These are phyloP conservation scores for Canavalia gladiata DNA, from an alignment of 306 rosid genomes.

Conservation along the genomic window DNA sequence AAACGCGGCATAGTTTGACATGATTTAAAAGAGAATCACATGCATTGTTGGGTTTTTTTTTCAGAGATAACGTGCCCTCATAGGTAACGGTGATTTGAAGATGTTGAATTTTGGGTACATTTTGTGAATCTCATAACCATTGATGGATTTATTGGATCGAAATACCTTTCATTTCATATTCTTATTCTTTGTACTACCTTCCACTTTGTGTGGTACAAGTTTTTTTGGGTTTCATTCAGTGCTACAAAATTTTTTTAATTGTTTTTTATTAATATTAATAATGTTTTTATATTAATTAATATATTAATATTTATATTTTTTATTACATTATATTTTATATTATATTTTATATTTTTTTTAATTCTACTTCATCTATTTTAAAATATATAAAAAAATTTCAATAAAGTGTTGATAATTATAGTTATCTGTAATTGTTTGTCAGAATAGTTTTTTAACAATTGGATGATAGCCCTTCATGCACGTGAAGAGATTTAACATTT, in stretches of 20 bases:
- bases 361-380: no score
- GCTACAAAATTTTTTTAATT: no score
- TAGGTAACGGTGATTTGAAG: slow-evolving; percentile 2
- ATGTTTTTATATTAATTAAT: no score
- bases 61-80: background rate
- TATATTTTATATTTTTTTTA: no score
- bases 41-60: slow-evolving; percentile 22
- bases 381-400: no score
- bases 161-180: slow-evolving; percentile 1
- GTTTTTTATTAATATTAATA: no score
- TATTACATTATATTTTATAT: no score
- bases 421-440: no score
- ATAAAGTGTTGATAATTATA: no score
- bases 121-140: slow-evolving; percentile 16
- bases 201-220: background rate
- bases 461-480: background rate
- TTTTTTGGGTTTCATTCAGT: no score
- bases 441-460: background rate
- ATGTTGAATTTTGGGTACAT: background rate
- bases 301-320: no score
- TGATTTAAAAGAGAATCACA: background rate
- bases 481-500: background rate
- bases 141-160: background rate
- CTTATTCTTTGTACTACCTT: background rate
- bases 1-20: slow-evolving; percentile 25